Percentiles rank a stretch among this genome's conserved stretches.
Evolutionary conservation across 108 stramenopile species (phyloP).

Genomic region (Nitzschia sp.): DNA sequence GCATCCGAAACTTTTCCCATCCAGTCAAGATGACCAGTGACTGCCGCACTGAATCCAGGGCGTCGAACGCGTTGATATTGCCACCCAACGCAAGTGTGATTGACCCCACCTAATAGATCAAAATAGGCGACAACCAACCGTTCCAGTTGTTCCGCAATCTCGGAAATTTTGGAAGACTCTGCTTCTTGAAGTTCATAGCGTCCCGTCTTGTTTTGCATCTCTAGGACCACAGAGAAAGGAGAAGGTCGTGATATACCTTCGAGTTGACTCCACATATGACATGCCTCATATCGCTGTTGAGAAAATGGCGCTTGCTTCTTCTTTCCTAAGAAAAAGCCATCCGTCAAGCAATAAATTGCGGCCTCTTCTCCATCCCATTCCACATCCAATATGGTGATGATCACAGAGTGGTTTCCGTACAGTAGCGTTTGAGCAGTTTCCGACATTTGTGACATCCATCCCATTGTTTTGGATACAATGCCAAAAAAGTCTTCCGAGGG

Average conservation of each 20-base stretch:
- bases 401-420: conserved; percentile 33
- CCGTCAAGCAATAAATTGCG: conserved; percentile 41
- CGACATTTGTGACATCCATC: conserved; percentile 3
- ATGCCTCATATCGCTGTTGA: conserved; percentile 10
- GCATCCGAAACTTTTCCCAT: not conserved
- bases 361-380: conserved; percentile 21
- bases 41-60: conserved; percentile 42
- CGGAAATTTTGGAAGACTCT: conserved; percentile 1
- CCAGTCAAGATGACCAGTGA: conserved; percentile 18
- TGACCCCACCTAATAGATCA: not conserved
- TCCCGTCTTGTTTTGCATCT: conserved; percentile 1
- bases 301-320: not conserved
- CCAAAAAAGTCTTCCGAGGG: not conserved
- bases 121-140: conserved; percentile 2
- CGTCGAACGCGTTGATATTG: conserved; percentile 36
- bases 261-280: conserved; percentile 30
- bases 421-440: conserved; percentile 15
- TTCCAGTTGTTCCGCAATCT: conserved; percentile 29
- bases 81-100: conserved; percentile 35
- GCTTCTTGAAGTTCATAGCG: conserved; percentile 5
- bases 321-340: conserved; percentile 45
- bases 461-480: not conserved
- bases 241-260: conserved; percentile 10
- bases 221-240: conserved; percentile 9
- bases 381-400: conserved; percentile 16